Evolutionary conservation across 768 basidiomycete genomes (phyloP), one percentile per base, ranked within the genome.

Genomic region (Mycena chlorophos): DNA sequence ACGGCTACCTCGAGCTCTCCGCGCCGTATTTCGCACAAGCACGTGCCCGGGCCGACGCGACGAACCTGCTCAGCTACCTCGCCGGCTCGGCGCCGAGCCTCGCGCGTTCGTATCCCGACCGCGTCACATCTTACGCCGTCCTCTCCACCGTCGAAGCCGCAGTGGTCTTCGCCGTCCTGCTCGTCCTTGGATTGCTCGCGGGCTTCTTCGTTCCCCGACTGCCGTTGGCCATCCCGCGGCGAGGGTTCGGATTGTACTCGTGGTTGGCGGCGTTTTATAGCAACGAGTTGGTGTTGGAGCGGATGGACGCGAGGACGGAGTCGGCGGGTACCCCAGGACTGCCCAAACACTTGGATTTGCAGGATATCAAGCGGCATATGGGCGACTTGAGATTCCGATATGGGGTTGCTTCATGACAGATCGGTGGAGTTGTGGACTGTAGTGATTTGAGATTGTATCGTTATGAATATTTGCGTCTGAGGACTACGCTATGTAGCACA

Each of bases 51-150:
- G 69, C 73, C 2, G 77, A 76, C 50, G 74, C 77, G 0, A 67
- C 65, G 40, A 74, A 75, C 53, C 63, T 77, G 16, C 69, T 78
- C 2, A 74, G 76, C 1, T 78, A 78, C 61, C 70, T 80, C 19
- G 68, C 65, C 4, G 78, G 78, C 5, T 69, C 73, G 5, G 73
- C 70, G 1, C 59, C 66, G 14, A 61, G 66, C 14, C 63, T 76
- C 16, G 75, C 75, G 14, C 68, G 72, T n/a, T 61, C 60, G 5
- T 79, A 73, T 48, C 51, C 61, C 3, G 75, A 78, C 55, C 39
- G 51, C 6, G 60, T 70, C 0, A 43, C 71, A 6, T 63, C 74
- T 4, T 64, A 30, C 27, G 68, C 71, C 2, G 55, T 30, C 25
- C 65, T 76, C 20, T 51, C 63, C 25, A 62, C 60, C 3, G 2